phyloP scores from a whole-genome alignment of 495 filamentous ascomycete species.

The Penicillium malachiteum region DNA sequence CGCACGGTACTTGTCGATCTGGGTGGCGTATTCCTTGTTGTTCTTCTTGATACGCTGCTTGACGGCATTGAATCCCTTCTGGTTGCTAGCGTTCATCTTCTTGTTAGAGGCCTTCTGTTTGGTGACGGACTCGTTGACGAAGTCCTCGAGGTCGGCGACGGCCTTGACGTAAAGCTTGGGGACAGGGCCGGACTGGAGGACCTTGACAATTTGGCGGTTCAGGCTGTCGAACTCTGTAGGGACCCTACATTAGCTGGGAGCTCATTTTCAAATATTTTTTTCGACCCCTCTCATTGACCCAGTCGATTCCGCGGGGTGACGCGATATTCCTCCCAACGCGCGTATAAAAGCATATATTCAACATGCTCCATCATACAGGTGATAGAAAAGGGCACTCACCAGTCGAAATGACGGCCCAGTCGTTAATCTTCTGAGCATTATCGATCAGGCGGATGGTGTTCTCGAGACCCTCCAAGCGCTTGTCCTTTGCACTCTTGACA shows the following conservation, averaged over 20 bases:
- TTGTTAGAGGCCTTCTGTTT: constrained; percentile 94
- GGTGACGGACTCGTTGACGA: constrained; percentile 86
- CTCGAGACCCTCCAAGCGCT: constrained; percentile 91
- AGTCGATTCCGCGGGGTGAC: neutral
- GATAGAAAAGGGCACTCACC: constrained; percentile 53
- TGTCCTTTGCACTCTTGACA: constrained; percentile 96
- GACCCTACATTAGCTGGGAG: constrained; percentile 19
- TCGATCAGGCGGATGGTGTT: constrained; percentile 84
- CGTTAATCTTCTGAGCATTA: constrained; percentile 94
- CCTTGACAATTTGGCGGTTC: constrained; percentile 82
- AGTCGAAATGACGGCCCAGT: constrained; percentile 90
- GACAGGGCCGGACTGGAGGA: constrained; percentile 68
- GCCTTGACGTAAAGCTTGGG: constrained; percentile 92
- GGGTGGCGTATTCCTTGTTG: constrained; percentile 87
- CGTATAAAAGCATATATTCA: no score
- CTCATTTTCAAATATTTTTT: neutral
- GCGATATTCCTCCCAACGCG: neutral
- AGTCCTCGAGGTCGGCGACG: constrained; percentile 91
- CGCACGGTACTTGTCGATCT: constrained; percentile 84
- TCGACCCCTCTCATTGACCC: neutral
- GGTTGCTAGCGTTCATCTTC: constrained; percentile 98
- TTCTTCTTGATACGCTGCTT: constrained; percentile 98
- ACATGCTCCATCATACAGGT: no score
- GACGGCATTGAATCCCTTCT: constrained; percentile 90
- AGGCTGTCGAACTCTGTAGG: constrained; percentile 90